phyloP scores from a whole-genome alignment of 2,329 filamentous ascomycete genomes.

The Epicoccum nigrum region DNA sequence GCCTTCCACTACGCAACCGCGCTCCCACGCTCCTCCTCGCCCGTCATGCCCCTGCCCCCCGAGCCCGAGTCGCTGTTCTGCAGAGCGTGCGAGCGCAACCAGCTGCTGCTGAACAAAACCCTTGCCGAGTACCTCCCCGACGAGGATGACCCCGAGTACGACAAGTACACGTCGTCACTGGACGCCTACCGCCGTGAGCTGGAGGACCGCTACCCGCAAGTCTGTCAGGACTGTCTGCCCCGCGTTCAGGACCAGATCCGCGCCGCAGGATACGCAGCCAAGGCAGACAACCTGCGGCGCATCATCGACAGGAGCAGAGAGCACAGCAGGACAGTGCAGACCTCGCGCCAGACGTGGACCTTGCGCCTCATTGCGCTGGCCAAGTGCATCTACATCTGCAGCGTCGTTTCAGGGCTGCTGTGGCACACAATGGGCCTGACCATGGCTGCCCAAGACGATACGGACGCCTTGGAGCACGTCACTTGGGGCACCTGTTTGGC shows the following conservation, averaged over 20 bases:
- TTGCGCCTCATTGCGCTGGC: constrained; percentile 55
- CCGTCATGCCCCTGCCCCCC: constrained; percentile 19
- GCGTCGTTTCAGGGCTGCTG: constrained; percentile 38
- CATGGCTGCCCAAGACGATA: constrained; percentile 17
- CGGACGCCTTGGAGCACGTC: constrained; percentile 7
- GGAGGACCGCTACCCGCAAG: constrained; percentile 85
- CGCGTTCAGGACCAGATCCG: constrained; percentile 73
- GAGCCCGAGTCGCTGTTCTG: constrained; percentile 64
- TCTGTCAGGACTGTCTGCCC: constrained; percentile 81
- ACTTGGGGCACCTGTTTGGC: constrained; percentile 28
- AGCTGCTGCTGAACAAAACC: constrained; percentile 76
- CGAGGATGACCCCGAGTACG: constrained; percentile 70
- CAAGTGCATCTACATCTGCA: constrained; percentile 49
- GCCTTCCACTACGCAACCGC: constrained; percentile 32
- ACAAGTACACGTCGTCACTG: constrained; percentile 69
- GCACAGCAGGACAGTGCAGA: constrained; percentile 26
- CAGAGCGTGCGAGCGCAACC: constrained; percentile 83
- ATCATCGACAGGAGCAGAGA: constrained; percentile 68
- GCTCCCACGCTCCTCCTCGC: constrained; percentile 35
- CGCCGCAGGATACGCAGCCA: constrained; percentile 77
- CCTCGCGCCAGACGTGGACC: constrained; percentile 51
- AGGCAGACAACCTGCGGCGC: constrained; percentile 77
- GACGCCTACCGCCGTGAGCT: constrained; percentile 73
- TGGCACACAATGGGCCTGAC: constrained; percentile 45
- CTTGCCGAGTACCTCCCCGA: constrained; percentile 80